phyloP scores from a whole-genome alignment of 805 yeast species.

The Starmerella stigmatis region DNA sequence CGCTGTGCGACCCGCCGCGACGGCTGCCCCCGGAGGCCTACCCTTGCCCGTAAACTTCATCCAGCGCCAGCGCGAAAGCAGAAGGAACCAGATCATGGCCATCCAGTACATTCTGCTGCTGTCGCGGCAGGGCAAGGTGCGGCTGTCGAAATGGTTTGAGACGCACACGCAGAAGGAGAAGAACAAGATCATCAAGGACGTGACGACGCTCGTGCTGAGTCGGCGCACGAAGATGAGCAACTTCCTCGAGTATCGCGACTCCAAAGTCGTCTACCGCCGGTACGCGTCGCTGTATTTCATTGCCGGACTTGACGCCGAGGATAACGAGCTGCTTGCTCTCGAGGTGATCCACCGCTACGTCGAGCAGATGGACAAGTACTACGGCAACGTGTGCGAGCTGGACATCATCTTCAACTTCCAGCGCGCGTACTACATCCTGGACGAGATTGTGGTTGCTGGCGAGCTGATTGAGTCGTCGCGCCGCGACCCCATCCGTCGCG shows the following conservation, averaged over 20 bases:
- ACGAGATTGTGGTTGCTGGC: conserved; percentile 84
- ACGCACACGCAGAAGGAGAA: conserved; percentile 79
- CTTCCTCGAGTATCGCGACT: conserved; percentile 73
- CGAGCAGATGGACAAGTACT: conserved; percentile 91
- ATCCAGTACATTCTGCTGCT: conserved; percentile 69
- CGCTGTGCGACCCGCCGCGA: too few relatives aligned
- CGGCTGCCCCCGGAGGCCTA: too few relatives aligned
- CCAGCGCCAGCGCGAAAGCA: neutral
- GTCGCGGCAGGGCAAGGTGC: conserved; percentile 89
- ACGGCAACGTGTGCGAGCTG: conserved; percentile 91
- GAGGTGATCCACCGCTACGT: conserved; percentile 88
- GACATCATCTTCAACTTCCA: conserved; percentile 94
- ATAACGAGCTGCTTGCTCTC: conserved; percentile 75
- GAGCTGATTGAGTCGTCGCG: conserved; percentile 73
- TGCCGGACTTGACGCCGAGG: conserved; percentile 71
- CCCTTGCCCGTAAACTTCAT: neutral
- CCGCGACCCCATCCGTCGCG: conserved; percentile 63
- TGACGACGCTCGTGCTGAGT: conserved; percentile 72
- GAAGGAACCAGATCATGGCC: conserved; percentile 38
- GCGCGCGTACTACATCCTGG: conserved; percentile 83
- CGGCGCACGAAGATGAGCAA: conserved; percentile 93
- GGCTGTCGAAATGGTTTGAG: conserved; percentile 88
- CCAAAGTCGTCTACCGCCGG: conserved; percentile 79
- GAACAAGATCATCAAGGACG: conserved; percentile 68
- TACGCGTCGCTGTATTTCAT: conserved; percentile 89